These are phyloP conservation scores for Gamsiella multidivaricata DNA, from an alignment of 192 early-diverging fungal genomes.

Conservation along the genomic window DNA sequence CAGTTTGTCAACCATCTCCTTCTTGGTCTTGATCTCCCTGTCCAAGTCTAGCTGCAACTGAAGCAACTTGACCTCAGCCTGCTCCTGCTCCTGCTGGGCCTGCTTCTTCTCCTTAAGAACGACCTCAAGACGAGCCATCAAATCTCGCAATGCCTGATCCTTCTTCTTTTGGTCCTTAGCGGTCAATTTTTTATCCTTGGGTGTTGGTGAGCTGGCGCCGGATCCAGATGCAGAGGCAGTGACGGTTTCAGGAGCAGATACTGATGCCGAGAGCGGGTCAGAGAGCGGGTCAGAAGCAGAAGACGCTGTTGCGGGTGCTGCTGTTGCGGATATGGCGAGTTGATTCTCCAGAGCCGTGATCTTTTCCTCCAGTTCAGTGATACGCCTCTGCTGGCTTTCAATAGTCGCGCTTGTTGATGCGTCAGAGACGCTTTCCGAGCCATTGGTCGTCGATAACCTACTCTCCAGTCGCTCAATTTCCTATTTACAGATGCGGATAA, in stretches of 20 bases:
- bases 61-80: constrained; percentile 43
- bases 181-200: constrained; percentile 41
- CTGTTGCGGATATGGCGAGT: neutral
- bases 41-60: constrained; percentile 44
- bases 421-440: neutral
- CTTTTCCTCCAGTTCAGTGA: constrained; percentile 32
- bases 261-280: constrained; percentile 36
- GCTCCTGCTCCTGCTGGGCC: constrained; percentile 44
- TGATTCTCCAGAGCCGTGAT: constrained; percentile 20
- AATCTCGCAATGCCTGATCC: constrained; percentile 40
- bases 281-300: constrained; percentile 7
- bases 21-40: constrained; percentile 51
- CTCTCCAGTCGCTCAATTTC: constrained; percentile 30
- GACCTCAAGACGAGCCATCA: constrained; percentile 43
- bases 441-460: neutral
- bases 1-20: constrained; percentile 51
- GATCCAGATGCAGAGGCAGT: constrained; percentile 14
- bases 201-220: constrained; percentile 33
- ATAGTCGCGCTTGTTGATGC: neutral
- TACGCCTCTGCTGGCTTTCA: constrained; percentile 23
- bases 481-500: constrained; percentile 5
- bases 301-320: constrained; percentile 1
- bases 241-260: constrained; percentile 28
- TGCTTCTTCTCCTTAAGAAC: constrained; percentile 54
- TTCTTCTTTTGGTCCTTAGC: constrained; percentile 52